These are phyloP conservation scores for Hebeloma cylindrosporum DNA, from an alignment of 768 basidiomycete genomes.

Conservation along the genomic window DNA sequence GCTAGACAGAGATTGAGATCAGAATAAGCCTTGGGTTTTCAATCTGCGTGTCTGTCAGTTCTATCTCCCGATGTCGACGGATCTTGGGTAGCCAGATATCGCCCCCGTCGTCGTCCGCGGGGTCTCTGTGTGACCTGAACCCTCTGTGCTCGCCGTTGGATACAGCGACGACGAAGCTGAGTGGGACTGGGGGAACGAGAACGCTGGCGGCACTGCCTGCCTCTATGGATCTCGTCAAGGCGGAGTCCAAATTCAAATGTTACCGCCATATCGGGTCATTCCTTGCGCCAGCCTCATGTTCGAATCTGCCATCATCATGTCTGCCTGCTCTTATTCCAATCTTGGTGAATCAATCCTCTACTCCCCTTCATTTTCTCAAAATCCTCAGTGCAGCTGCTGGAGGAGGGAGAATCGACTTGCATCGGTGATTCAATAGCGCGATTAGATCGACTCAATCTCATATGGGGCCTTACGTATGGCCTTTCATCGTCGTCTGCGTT, in stretches of 20 bases:
- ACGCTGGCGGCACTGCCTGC: slow-evolving; percentile 15
- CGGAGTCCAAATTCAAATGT: slow-evolving; percentile 33
- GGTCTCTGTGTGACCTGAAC: no score
- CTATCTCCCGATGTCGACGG: slow-evolving; percentile 71
- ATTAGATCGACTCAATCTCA: no score
- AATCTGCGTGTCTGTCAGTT: slow-evolving; percentile 43
- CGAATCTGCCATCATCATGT: slow-evolving; percentile 12
- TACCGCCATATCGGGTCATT: slow-evolving; percentile 28
- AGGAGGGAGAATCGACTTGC: no score
- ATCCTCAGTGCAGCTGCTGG: no score
- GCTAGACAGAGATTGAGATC: slow-evolving; percentile 42
- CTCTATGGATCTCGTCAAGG: slow-evolving; percentile 31
- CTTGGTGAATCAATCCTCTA: no score
- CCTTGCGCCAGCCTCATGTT: slow-evolving; percentile 20
- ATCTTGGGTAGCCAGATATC: slow-evolving; percentile 39
- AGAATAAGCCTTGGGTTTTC: slow-evolving; percentile 37
- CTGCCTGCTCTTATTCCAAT: no score
- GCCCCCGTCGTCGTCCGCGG: not conserved
- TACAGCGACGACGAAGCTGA: slow-evolving; percentile 8
- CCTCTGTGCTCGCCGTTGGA: no score
- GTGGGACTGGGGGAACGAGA: slow-evolving; percentile 18
- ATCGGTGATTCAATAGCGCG: no score
- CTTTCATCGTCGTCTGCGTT: slow-evolving; percentile 5
- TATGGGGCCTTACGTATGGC: slow-evolving; percentile 9
- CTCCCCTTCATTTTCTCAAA: no score